Conservation (phyloP, 139 green algal genomes). For the Chara braunii region DNA sequence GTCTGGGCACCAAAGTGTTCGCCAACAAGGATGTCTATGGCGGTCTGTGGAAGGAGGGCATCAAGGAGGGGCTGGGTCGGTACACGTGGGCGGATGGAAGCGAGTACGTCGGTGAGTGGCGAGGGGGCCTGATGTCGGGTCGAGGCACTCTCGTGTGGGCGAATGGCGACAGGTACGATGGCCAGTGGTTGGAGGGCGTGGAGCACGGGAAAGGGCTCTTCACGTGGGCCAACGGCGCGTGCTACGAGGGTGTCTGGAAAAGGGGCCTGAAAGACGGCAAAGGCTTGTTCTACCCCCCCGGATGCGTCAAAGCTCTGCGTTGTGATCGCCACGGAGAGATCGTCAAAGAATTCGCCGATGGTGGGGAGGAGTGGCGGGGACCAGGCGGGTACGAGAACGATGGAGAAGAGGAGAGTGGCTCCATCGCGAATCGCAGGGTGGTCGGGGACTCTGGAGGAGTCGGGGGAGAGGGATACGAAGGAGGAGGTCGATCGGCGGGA, state of each 20-base stretch:
- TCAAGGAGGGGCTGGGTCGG: constrained; percentile 29
- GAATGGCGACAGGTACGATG: constrained; percentile 78
- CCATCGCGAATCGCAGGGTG: no score
- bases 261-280: constrained; percentile 64
- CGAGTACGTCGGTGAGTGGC: constrained; percentile 73
- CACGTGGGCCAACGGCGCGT: constrained; percentile 70
- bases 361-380: no score
- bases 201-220: constrained; percentile 72
- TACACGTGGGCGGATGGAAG: constrained; percentile 59
- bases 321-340: no score
- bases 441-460: no score
- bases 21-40: constrained; percentile 43
- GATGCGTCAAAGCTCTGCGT: background rate
- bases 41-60: constrained; percentile 41
- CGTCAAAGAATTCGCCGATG: no score
- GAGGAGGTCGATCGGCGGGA: background rate
- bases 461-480: no score
- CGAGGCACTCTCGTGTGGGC: constrained; percentile 80
- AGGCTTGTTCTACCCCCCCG: constrained; percentile 42
- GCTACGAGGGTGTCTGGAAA: constrained; percentile 76
- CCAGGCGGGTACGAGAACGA: background rate
- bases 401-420: background rate
- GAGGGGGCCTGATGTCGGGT: constrained; percentile 70
- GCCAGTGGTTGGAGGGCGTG: constrained; percentile 63
- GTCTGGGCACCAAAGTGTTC: constrained; percentile 36